Evolutionary conservation across 345 rosid species (phyloP).

Genomic region (Chamaenerion angustifolium): DNA sequence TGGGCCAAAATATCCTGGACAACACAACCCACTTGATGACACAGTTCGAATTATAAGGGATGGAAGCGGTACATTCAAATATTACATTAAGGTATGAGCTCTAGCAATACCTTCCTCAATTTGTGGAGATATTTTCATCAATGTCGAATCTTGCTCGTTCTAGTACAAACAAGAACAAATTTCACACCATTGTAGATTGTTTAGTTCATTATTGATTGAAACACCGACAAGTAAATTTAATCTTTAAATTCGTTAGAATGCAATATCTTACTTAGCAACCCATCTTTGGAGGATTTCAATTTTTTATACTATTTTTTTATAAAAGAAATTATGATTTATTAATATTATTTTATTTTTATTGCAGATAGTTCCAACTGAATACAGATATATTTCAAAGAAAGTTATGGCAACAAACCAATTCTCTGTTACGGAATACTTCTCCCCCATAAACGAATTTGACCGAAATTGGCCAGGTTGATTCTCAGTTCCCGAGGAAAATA

Average conservation of each 20-base stretch:
- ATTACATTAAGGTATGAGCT: constrained; percentile 74
- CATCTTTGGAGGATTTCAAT: no score
- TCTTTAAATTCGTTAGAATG: no score
- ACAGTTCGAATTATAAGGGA: constrained; percentile 53
- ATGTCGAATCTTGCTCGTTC: no score
- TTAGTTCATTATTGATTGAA: no score
- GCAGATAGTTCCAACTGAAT: constrained; percentile 98
- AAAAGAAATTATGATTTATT: no score
- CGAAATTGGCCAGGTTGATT: constrained; percentile 90
- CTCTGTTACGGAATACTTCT: constrained; percentile 84
- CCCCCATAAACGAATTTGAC: constrained; percentile 57
- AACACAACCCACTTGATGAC: constrained; percentile 93
- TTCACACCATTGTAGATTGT: no score
- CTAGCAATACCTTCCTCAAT: neutral
- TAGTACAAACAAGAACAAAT: no score
- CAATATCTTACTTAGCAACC: no score
- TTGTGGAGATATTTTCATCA: no score
- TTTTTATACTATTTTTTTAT: no score
- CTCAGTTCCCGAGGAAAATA: neutral
- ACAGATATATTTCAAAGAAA: constrained; percentile 70
- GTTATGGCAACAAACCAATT: constrained; percentile 85
- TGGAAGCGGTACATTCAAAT: constrained; percentile 85
- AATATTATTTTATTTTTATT: constrained; percentile 1
- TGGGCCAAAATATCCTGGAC: constrained; percentile 90
- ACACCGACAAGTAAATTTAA: no score